Percentiles rank a stretch among this genome's conserved stretches.
phyloP scores from a whole-genome alignment of 2,329 filamentous ascomycete species.

The Emergomyces orientalis region DNA sequence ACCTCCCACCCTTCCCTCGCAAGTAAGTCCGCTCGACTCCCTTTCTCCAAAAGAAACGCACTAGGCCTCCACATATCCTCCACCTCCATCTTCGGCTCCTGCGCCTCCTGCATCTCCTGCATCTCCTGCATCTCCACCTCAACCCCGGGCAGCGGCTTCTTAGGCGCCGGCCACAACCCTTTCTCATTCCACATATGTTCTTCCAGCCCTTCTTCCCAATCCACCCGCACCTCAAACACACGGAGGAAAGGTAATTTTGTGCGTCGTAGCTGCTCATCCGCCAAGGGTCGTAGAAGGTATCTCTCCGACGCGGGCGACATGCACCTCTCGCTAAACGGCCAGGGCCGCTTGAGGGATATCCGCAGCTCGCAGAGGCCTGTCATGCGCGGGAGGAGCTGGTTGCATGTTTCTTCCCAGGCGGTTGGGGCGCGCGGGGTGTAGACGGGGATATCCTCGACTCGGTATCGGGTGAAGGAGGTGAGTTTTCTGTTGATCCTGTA shows the following conservation, averaged over 20 bases:
- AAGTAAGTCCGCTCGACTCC: neutral
- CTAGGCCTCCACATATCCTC: conserved; percentile 1
- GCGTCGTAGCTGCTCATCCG: neutral
- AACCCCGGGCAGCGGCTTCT: too few species aligned
- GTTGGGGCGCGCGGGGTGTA: neutral
- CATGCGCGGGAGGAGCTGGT: neutral
- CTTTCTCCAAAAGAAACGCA: neutral
- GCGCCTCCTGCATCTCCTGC: neutral
- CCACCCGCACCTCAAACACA: neutral
- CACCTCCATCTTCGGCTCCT: neutral
- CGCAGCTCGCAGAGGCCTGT: neutral
- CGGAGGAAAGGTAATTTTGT: neutral
- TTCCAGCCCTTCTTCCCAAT: conserved; percentile 1
- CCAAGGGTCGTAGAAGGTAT: neutral
- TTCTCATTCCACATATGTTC: neutral
- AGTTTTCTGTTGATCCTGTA: neutral
- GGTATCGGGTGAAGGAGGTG: neutral
- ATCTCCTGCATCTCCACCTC: neutral
- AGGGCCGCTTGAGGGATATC: neutral
- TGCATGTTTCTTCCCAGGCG: neutral
- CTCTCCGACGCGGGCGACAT: neutral
- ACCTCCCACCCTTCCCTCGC: neutral
- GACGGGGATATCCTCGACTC: neutral
- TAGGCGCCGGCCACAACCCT: neutral
- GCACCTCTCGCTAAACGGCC: neutral